phyloP scores from a whole-genome alignment of 345 rosid genomes.

The Brassica napus region DNA sequence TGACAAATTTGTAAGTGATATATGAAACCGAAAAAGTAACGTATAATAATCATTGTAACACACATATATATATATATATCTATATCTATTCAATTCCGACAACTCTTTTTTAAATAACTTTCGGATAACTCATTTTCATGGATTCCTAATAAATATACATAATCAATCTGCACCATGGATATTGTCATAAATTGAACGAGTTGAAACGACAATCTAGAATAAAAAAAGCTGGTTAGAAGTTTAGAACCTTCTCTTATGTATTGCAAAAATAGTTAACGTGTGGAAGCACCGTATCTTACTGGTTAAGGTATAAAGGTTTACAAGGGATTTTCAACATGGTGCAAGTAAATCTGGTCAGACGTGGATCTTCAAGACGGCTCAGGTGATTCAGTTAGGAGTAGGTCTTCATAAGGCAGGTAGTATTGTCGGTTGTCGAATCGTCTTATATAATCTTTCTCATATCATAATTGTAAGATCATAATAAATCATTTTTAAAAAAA shows the following conservation, averaged over 20 bases:
- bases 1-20: too few species aligned
- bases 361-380: too few species aligned
- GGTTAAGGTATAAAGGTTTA: too few species aligned
- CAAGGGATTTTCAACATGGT: too few species aligned
- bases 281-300: constrained; percentile 18
- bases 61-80: not conserved
- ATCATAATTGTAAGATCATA: too few species aligned
- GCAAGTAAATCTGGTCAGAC: too few species aligned
- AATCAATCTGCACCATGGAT: not conserved
- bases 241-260: not conserved
- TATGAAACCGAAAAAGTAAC: too few species aligned
- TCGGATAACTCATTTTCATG: not conserved
- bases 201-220: not conserved
- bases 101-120: not conserved
- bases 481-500: not conserved
- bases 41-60: not conserved
- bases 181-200: not conserved
- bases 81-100: not conserved
- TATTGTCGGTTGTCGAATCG: too few species aligned
- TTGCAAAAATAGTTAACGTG: not conserved
- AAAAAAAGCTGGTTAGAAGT: not conserved
- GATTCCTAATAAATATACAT: not conserved
- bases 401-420: too few species aligned
- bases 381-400: too few species aligned
- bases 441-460: too few species aligned